Conservation (phyloP, 75 land plant genomes). For the Selaginella moellendorffii region DNA sequence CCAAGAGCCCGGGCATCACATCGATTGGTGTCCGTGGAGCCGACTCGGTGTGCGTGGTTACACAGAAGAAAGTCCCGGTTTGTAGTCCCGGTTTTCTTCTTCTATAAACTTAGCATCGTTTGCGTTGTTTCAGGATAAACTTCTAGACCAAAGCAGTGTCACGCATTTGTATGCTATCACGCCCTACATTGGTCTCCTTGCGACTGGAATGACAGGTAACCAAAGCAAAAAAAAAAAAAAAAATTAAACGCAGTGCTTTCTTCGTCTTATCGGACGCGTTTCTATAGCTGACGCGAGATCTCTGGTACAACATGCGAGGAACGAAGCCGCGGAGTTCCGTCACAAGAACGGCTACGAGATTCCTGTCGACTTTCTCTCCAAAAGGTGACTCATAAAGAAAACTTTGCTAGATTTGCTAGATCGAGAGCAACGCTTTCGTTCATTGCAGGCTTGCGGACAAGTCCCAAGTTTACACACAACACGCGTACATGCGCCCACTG, state of each 20-base stretch:
- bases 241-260: too few relatives aligned
- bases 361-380: conserved; percentile 66
- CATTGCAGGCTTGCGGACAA: conserved; percentile 80
- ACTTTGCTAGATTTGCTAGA: too few relatives aligned
- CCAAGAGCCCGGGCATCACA: conserved; percentile 73
- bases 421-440: not conserved
- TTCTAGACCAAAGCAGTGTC: conserved; percentile 86
- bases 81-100: too few relatives aligned
- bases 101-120: not conserved
- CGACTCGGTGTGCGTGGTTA: conserved; percentile 88
- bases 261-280: too few relatives aligned
- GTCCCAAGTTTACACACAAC: conserved; percentile 88
- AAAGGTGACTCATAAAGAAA: too few relatives aligned
- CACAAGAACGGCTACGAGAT: conserved; percentile 82
- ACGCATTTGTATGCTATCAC: conserved; percentile 81
- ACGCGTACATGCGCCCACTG: conserved; percentile 95
- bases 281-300: conserved; percentile 81
- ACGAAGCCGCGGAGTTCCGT: conserved; percentile 84
- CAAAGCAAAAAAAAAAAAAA: too few relatives aligned
- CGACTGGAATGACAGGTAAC: conserved; percentile 94
- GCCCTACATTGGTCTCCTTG: conserved; percentile 67
- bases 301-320: conserved; percentile 65
- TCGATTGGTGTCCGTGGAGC: conserved; percentile 91
- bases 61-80: conserved; percentile 97
- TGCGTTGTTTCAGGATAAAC: conserved; percentile 55